Conservation (phyloP, 2,329 filamentous ascomycete genomes). For the Phoma sp. region DNA sequence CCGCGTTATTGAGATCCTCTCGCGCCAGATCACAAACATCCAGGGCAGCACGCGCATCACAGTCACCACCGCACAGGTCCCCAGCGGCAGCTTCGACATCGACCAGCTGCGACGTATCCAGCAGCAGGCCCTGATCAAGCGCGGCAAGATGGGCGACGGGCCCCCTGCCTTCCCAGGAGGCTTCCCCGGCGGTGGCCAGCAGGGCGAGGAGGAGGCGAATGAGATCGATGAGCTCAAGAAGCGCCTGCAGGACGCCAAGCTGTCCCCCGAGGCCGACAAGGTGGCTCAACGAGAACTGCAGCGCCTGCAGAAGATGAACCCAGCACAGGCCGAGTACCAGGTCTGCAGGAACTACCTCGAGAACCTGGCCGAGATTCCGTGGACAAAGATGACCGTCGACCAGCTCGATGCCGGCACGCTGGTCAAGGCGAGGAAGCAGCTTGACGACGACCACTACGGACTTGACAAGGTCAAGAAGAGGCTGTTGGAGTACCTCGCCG, state of each 20-base stretch:
- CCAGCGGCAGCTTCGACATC: constrained; percentile 49
- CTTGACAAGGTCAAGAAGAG: constrained; percentile 97
- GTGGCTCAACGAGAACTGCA: constrained; percentile 90
- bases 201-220: constrained; percentile 78
- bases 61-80: constrained; percentile 71
- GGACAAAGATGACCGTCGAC: constrained; percentile 85
- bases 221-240: constrained; percentile 93
- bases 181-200: constrained; percentile 52
- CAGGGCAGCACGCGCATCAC: constrained; percentile 90
- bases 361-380: constrained; percentile 91
- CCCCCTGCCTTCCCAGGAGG: constrained; percentile 51
- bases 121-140: constrained; percentile 51
- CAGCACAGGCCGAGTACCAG: constrained; percentile 93
- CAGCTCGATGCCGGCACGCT: constrained; percentile 83
- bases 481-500: constrained; percentile 91
- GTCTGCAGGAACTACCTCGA: constrained; percentile 94
- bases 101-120: constrained; percentile 54
- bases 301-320: constrained; percentile 92
- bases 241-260: constrained; percentile 79
- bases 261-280: constrained; percentile 85
- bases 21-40: constrained; percentile 80
- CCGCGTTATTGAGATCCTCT: constrained; percentile 82
- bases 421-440: constrained; percentile 80
- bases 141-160: constrained; percentile 41
- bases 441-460: constrained; percentile 96